Conservation (phyloP, 2,329 filamentous ascomycete species). For the Paramyrothecium roridum region DNA sequence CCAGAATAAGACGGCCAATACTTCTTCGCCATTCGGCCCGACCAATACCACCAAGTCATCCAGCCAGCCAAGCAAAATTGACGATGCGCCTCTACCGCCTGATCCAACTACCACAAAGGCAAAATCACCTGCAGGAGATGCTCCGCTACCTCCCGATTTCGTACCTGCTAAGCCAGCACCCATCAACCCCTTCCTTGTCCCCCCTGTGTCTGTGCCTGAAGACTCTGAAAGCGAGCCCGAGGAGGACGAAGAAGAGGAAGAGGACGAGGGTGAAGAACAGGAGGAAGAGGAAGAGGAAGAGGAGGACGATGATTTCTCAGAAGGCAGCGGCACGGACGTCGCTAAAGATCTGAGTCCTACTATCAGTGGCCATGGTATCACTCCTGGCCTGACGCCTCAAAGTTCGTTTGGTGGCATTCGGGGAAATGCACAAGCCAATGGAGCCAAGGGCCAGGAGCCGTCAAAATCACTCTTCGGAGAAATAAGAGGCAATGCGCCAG, state of each 20-base stretch:
- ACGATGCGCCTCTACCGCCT: constrained; percentile 37
- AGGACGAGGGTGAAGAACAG: constrained; percentile 36
- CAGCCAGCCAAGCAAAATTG: constrained; percentile 9
- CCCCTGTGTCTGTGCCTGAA: constrained; percentile 29
- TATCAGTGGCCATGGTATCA: constrained; percentile 38
- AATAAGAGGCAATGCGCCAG: constrained; percentile 43
- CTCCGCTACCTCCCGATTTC: constrained; percentile 37
- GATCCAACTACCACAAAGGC: constrained; percentile 28
- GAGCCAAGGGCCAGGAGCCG: constrained; percentile 38
- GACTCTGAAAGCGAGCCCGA: constrained; percentile 27
- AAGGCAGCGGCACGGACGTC: constrained; percentile 63
- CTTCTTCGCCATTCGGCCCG: constrained; percentile 31
- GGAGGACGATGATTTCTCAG: constrained; percentile 46
- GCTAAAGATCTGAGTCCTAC: constrained; percentile 60
- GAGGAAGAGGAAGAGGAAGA: constrained; percentile 28
- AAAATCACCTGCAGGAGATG: constrained; percentile 27
- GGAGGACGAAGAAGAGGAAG: constrained; percentile 36
- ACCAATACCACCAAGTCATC: constrained; percentile 19
- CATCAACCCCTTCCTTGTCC: constrained; percentile 25
- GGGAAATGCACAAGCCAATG: constrained; percentile 28
- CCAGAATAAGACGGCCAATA: constrained; percentile 6
- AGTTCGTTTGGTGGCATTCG: constrained; percentile 55
- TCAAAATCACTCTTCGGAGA: constrained; percentile 53
- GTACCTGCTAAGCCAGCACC: constrained; percentile 25
- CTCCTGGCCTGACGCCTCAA: constrained; percentile 52